A percentile compares a stretch with the other conserved stretches of the same genome.
Evolutionary conservation across 768 basidiomycete species (phyloP).

Genomic region (Mycena floridula): DNA sequence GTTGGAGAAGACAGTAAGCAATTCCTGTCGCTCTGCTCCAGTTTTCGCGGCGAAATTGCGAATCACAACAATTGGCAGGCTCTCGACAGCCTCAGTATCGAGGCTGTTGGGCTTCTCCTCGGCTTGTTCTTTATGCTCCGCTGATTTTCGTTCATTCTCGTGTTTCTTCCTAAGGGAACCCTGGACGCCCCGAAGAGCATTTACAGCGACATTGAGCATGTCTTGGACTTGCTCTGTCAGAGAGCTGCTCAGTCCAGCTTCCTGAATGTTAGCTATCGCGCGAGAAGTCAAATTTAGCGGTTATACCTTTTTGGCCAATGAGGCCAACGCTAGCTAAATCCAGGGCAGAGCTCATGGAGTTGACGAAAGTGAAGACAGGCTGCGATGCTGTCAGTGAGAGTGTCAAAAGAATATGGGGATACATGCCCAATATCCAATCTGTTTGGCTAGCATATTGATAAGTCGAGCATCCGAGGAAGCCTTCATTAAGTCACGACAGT

Average conservation of each 20-base stretch:
- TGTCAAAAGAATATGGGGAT: too few relatives aligned
- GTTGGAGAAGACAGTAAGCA: conserved; percentile 68
- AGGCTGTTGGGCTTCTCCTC: conserved; percentile 23
- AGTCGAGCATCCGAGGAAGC: conserved; percentile 64
- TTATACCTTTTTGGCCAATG: conserved; percentile 88
- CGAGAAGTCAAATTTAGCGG: not conserved
- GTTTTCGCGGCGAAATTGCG: conserved; percentile 65
- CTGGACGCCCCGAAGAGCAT: conserved; percentile 60
- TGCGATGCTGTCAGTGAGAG: too few relatives aligned
- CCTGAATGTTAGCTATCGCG: conserved; percentile 1
- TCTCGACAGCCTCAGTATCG: conserved; percentile 43
- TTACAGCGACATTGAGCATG: conserved; percentile 73
- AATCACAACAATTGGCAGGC: conserved; percentile 83
- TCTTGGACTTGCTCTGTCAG: conserved; percentile 79
- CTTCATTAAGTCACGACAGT: conserved; percentile 72
- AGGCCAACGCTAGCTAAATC: conserved; percentile 48
- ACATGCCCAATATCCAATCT: conserved; percentile 86
- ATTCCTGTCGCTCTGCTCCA: conserved; percentile 55
- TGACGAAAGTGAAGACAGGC: conserved; percentile 73
- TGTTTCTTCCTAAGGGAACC: conserved; percentile 38
- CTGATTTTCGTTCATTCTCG: conserved; percentile 30
- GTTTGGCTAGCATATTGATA: conserved; percentile 61
- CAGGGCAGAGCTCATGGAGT: conserved; percentile 7
- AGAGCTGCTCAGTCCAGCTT: conserved; percentile 80
- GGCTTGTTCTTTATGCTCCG: conserved; percentile 9